Evolutionary conservation across 208 protist genomes (phyloP).

Genomic region (Trypanosoma vivax): DNA sequence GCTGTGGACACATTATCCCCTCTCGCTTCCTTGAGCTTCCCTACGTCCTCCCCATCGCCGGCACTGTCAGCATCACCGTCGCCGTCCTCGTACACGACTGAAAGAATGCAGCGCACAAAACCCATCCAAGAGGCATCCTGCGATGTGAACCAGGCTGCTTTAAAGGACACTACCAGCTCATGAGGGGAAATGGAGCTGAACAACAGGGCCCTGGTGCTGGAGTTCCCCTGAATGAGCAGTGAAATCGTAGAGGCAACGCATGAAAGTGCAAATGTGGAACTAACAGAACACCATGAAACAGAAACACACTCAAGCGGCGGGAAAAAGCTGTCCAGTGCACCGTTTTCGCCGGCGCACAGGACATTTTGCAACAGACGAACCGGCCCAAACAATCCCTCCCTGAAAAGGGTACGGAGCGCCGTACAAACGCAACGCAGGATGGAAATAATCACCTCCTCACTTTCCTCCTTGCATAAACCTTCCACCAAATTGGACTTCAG

Average conservation of each 20-base stretch:
- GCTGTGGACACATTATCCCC: not conserved
- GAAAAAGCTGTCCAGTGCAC: constrained; percentile 28
- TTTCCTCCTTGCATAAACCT: constrained; percentile 4
- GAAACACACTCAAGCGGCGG: constrained; percentile 37
- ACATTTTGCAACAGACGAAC: constrained; percentile 38
- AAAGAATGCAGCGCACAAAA: constrained; percentile 23
- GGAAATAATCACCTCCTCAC: constrained; percentile 22
- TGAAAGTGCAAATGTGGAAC: constrained; percentile 15
- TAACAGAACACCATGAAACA: constrained; percentile 37
- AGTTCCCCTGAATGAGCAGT: constrained; percentile 24
- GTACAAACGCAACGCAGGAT: constrained; percentile 30
- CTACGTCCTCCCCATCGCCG: not conserved
- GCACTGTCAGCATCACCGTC: not conserved
- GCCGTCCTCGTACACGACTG: constrained; percentile 29
- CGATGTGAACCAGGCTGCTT: constrained; percentile 30
- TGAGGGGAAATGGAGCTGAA: constrained; percentile 20
- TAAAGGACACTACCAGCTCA: constrained; percentile 26
- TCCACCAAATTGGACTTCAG: constrained; percentile 7
- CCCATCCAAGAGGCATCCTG: constrained; percentile 16
- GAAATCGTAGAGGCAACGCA: constrained; percentile 26
- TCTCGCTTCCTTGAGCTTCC: not conserved
- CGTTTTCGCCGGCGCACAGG: constrained; percentile 16
- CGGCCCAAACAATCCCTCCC: constrained; percentile 9
- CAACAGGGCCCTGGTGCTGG: constrained; percentile 11
- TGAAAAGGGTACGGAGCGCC: constrained; percentile 16